A percentile compares a stretch with the other conserved stretches of the same genome.
phyloP scores from a whole-genome alignment of 2,329 filamentous ascomycete species.

The Cladophialophora carrionii region DNA sequence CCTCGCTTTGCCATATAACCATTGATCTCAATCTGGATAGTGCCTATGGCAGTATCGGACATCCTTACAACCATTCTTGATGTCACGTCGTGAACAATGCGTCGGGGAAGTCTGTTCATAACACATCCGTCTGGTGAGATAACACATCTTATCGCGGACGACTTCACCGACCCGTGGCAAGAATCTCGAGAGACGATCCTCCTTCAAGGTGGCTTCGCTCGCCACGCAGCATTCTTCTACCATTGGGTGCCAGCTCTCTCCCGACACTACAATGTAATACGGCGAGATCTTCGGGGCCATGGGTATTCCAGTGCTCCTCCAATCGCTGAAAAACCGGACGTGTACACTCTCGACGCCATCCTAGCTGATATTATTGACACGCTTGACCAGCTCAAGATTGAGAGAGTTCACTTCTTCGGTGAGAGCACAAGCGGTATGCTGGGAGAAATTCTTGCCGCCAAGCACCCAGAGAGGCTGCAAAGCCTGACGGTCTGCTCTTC shows the following conservation, averaged over 20 bases:
- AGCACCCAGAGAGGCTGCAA: constrained; percentile 19
- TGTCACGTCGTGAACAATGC: background rate
- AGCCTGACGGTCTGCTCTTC: constrained; percentile 25
- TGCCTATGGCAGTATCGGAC: background rate
- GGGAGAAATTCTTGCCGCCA: constrained; percentile 25
- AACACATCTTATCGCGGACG: constrained; percentile 22
- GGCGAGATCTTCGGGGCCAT: constrained; percentile 26
- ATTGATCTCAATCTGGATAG: background rate
- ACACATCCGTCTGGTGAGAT: constrained; percentile 21
- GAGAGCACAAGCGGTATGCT: constrained; percentile 27
- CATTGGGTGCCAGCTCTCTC: constrained; percentile 25
- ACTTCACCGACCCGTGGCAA: constrained; percentile 24
- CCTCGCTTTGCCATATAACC: background rate
- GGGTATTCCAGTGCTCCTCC: constrained; percentile 24
- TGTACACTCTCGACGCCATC: constrained; percentile 21
- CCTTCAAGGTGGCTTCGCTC: constrained; percentile 26
- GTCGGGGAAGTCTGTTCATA: constrained; percentile 18
- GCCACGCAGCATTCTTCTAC: constrained; percentile 27
- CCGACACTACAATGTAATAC: constrained; percentile 23
- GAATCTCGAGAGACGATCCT: constrained; percentile 18
- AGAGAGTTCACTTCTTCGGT: constrained; percentile 29
- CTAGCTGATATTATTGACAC: constrained; percentile 25
- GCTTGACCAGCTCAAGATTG: constrained; percentile 23
- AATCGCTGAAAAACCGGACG: constrained; percentile 11
- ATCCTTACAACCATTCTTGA: too few species aligned